These are phyloP conservation scores for Cladorrhinum sp. DNA, from an alignment of 2,329 filamentous ascomycete genomes.

Conservation along the genomic window DNA sequence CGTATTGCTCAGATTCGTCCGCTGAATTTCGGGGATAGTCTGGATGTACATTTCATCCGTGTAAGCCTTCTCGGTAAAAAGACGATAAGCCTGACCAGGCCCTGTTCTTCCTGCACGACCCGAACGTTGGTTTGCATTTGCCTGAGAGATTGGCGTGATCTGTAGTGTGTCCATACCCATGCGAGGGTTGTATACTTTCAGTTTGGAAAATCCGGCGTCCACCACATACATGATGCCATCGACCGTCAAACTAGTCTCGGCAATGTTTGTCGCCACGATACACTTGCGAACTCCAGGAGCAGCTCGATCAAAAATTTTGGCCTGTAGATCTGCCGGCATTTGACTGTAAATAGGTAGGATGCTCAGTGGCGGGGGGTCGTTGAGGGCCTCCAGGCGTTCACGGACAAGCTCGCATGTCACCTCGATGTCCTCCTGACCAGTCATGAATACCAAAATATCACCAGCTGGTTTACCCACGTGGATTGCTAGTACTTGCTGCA, in stretches of 20 bases:
- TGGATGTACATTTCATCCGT: constrained; percentile 95
- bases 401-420: constrained; percentile 90
- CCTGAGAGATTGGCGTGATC: constrained; percentile 95
- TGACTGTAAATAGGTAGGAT: constrained; percentile 98
- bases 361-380: constrained; percentile 90
- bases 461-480: constrained; percentile 91
- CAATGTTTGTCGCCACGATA: constrained; percentile 97
- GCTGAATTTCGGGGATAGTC: constrained; percentile 95
- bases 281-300: constrained; percentile 90
- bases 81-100: constrained; percentile 88
- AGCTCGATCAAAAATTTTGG: constrained; percentile 94
- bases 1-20: constrained; percentile 92
- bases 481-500: constrained; percentile 92
- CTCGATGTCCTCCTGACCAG: constrained; percentile 97
- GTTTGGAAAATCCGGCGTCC: constrained; percentile 90
- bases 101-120: constrained; percentile 92
- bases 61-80: constrained; percentile 93
- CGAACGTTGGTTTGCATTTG: constrained; percentile 89
- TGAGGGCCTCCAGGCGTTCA: constrained; percentile 81
- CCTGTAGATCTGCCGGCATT: constrained; percentile 96
- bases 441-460: constrained; percentile 99
- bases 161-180: constrained; percentile 99
- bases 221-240: constrained; percentile 99
- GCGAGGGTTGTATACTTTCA: constrained; percentile 97
- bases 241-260: constrained; percentile 94